Evolutionary conservation across 805 yeast genomes (phyloP).

Genomic region (Saccharomycopsis selenospora): DNA sequence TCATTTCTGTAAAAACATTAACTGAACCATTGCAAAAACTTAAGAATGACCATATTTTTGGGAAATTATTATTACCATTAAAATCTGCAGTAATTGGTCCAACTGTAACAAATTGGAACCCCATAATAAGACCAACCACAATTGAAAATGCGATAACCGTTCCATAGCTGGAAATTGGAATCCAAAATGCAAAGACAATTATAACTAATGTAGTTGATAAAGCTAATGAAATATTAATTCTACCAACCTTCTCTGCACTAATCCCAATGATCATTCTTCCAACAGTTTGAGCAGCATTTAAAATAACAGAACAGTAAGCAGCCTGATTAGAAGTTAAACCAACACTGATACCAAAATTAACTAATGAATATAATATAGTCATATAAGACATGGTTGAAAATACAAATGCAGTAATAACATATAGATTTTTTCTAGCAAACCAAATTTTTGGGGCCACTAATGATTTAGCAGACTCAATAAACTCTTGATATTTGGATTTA

Average conservation of each 20-base stretch:
- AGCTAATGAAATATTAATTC: slow-evolving; percentile 38
- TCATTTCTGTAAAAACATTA: slow-evolving; percentile 44
- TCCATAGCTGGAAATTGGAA: slow-evolving; percentile 36
- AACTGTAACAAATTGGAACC: slow-evolving; percentile 38
- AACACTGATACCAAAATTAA: slow-evolving; percentile 39
- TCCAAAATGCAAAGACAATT: slow-evolving; percentile 43
- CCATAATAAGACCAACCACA: slow-evolving; percentile 38
- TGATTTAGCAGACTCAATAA: slow-evolving; percentile 26
- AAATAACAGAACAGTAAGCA: slow-evolving; percentile 37
- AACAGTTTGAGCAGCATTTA: slow-evolving; percentile 40
- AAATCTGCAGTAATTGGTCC: slow-evolving; percentile 36
- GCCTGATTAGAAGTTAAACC: slow-evolving; percentile 42
- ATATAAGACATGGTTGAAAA: slow-evolving; percentile 35
- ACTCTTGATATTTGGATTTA: slow-evolving; percentile 16
- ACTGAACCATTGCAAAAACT: slow-evolving; percentile 28
- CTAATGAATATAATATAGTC: slow-evolving; percentile 39
- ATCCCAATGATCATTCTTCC: slow-evolving; percentile 46
- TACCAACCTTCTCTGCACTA: slow-evolving; percentile 38
- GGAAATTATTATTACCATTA: slow-evolving; percentile 31
- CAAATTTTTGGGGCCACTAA: slow-evolving; percentile 32
- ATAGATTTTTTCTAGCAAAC: slow-evolving; percentile 27
- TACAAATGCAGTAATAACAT: slow-evolving; percentile 34
- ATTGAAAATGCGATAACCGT: slow-evolving; percentile 37
- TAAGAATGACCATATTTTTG: slow-evolving; percentile 34
- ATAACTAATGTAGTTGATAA: slow-evolving; percentile 32